phyloP scores from a whole-genome alignment of 2,329 filamentous ascomycete genomes.

The Trichoderma afroharzianum region DNA sequence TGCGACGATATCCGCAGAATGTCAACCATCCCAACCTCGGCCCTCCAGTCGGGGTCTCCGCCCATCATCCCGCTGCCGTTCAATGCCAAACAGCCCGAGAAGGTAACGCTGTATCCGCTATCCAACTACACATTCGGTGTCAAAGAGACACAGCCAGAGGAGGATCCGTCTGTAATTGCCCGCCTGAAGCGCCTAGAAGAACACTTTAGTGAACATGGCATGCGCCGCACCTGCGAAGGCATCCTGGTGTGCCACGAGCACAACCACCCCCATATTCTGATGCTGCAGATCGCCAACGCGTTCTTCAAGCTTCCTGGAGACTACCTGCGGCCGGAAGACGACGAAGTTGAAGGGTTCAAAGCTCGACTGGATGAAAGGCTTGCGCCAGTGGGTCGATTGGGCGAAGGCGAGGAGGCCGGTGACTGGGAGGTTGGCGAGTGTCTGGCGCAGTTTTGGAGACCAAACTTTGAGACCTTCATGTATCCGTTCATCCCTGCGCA shows the following conservation, averaged over 20 bases:
- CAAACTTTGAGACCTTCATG: conserved; percentile 99
- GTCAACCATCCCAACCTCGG: conserved; percentile 77
- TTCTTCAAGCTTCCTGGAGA: conserved; percentile 99
- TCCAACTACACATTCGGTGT: conserved; percentile 99
- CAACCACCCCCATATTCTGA: conserved; percentile 96
- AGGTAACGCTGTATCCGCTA: conserved; percentile 87
- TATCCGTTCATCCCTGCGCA: conserved; percentile 97
- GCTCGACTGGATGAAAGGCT: conserved; percentile 85
- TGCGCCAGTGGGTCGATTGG: conserved; percentile 82
- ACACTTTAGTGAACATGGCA: conserved; percentile 86
- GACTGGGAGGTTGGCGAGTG: conserved; percentile 96
- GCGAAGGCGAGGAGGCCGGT: conserved; percentile 76
- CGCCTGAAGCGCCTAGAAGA: conserved; percentile 93
- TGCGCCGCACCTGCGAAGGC: conserved; percentile 95
- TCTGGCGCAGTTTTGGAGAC: conserved; percentile 96
- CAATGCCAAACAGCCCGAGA: conserved; percentile 82
- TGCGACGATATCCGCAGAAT: conserved; percentile 43
- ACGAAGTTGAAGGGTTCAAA: conserved; percentile 95
- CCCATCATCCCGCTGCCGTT: conserved; percentile 79
- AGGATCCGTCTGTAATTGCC: conserved; percentile 92
- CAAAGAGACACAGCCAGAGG: conserved; percentile 96
- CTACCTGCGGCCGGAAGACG: conserved; percentile 84
- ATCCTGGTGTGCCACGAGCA: conserved; percentile 98
- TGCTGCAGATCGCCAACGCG: conserved; percentile 98
- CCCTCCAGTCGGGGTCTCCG: conserved; percentile 73